A percentile compares a stretch with the other conserved stretches of the same genome.
These are phyloP conservation scores for Sphaerulina musiva DNA, from an alignment of 2,329 filamentous ascomycete species.

Conservation along the genomic window DNA sequence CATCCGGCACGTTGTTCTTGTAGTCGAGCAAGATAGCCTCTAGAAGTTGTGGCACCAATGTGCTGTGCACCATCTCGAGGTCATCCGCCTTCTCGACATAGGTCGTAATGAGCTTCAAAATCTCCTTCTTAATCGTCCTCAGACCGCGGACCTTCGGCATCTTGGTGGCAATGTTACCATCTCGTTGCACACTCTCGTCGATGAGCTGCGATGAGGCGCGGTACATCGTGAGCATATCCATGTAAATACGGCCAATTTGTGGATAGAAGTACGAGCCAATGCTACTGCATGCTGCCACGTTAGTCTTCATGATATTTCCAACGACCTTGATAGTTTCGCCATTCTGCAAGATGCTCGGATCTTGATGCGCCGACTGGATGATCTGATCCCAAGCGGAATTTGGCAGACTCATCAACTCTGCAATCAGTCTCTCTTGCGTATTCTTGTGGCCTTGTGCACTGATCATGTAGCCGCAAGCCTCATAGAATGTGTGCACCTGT, in stretches of 20 bases:
- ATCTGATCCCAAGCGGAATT: constrained; percentile 95
- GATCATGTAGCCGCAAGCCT: constrained; percentile 99
- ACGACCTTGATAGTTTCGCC: constrained; percentile 96
- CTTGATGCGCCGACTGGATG: constrained; percentile 76
- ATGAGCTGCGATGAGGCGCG: constrained; percentile 94
- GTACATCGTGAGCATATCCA: constrained; percentile 99
- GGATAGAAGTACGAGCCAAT: constrained; percentile 97
- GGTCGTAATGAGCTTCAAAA: constrained; percentile 93
- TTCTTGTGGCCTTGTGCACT: constrained; percentile 93
- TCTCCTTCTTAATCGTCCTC: constrained; percentile 98
- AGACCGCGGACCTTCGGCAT: constrained; percentile 94
- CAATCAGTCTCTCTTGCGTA: constrained; percentile 83
- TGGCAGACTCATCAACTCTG: constrained; percentile 86
- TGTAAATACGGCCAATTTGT: constrained; percentile 93
- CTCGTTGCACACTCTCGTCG: constrained; percentile 79
- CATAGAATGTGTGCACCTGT: constrained; percentile 97
- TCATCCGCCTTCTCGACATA: constrained; percentile 99
- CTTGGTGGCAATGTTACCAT: constrained; percentile 90
- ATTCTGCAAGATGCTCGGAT: constrained; percentile 83
- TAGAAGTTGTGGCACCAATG: constrained; percentile 90
- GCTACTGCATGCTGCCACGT: constrained; percentile 95
- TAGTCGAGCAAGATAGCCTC: constrained; percentile 94
- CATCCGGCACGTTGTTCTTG: constrained; percentile 92
- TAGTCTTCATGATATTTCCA: constrained; percentile 99
- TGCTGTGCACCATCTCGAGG: constrained; percentile 81